A percentile compares a stretch with the other conserved stretches of the same genome.
Conservation (phyloP, 352 stramenopile genomes). For the Pseudoperonospora humuli region DNA sequence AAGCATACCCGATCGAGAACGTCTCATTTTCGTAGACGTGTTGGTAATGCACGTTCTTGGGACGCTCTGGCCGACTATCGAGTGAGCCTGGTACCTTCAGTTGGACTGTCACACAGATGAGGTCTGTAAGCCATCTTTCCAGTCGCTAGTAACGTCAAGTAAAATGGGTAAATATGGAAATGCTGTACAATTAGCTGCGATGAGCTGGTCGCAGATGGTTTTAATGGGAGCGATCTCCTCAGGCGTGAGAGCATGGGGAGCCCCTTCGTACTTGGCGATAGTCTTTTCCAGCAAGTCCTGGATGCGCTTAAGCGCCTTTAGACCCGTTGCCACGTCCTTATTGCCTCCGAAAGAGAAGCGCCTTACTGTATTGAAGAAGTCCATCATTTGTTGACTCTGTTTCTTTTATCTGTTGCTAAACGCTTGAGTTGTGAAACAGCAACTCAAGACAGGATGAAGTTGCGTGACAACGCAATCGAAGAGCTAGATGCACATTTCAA, state of each 20-base stretch:
- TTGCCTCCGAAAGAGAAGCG: conserved; percentile 27
- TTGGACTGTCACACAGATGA: conserved; percentile 31
- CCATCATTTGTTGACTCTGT: conserved; percentile 17
- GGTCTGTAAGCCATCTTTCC: background rate
- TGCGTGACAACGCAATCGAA: no score
- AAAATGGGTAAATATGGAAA: no score
- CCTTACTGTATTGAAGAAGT: conserved; percentile 42
- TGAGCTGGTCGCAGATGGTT: conserved; percentile 58
- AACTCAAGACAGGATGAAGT: background rate
- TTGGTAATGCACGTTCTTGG: conserved; percentile 53
- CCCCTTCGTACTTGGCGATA: conserved; percentile 29
- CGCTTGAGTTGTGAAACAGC: background rate
- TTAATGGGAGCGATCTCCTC: conserved; percentile 63
- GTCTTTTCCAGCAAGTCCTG: conserved; percentile 34
- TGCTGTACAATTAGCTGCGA: conserved; percentile 58
- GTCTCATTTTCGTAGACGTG: conserved; percentile 77
- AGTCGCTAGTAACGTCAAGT: no score
- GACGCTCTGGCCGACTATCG: conserved; percentile 1
- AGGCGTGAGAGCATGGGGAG: conserved; percentile 31
- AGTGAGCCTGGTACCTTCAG: conserved; percentile 34
- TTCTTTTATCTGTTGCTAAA: background rate
- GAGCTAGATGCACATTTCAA: background rate
- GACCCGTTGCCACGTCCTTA: conserved; percentile 24
- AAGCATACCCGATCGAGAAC: conserved; percentile 67
- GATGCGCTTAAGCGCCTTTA: conserved; percentile 43